phyloP scores from a whole-genome alignment of 805 yeast species.

The Myxozyma neotropica region DNA sequence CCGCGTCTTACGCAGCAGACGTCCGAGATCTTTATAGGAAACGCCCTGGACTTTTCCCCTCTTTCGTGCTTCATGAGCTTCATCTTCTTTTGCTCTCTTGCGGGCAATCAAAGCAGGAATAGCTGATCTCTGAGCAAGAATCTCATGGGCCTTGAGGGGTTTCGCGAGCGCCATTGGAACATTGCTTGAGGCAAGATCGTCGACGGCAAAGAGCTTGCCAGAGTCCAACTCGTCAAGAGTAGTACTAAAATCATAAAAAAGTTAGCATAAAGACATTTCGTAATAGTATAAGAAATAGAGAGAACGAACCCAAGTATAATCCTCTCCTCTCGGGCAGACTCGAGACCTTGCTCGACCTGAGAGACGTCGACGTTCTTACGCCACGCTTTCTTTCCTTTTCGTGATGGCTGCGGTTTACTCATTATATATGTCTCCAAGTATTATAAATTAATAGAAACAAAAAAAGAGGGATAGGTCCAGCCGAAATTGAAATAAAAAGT shows the following conservation, averaged over 20 bases:
- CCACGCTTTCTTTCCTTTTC: conserved; percentile 94
- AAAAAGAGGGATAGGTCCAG: too few relatives aligned
- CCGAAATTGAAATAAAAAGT: too few relatives aligned
- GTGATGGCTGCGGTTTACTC: conserved; percentile 59
- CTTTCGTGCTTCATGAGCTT: conserved; percentile 41
- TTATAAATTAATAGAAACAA: background rate
- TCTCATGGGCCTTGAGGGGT: conserved; percentile 62
- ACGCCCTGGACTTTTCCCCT: conserved; percentile 60
- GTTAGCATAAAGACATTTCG: background rate
- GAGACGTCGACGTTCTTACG: conserved; percentile 86
- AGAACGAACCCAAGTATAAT: conserved; percentile 46
- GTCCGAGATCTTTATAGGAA: conserved; percentile 60
- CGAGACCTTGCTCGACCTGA: conserved; percentile 73
- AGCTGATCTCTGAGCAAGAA: conserved; percentile 75
- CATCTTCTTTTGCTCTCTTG: conserved; percentile 38
- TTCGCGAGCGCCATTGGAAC: conserved; percentile 14
- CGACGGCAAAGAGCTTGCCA: conserved; percentile 28
- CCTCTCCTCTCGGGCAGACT: conserved; percentile 64
- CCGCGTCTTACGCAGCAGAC: conserved; percentile 70
- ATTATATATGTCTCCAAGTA: too few relatives aligned
- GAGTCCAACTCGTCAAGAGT: conserved; percentile 14
- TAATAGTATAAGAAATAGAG: background rate
- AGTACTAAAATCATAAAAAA: conserved; percentile 7
- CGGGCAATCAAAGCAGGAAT: conserved; percentile 61
- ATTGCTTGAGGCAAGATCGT: conserved; percentile 10